phyloP scores from a whole-genome alignment of 1,139 yeast species.

The Kazachstania sp. region DNA sequence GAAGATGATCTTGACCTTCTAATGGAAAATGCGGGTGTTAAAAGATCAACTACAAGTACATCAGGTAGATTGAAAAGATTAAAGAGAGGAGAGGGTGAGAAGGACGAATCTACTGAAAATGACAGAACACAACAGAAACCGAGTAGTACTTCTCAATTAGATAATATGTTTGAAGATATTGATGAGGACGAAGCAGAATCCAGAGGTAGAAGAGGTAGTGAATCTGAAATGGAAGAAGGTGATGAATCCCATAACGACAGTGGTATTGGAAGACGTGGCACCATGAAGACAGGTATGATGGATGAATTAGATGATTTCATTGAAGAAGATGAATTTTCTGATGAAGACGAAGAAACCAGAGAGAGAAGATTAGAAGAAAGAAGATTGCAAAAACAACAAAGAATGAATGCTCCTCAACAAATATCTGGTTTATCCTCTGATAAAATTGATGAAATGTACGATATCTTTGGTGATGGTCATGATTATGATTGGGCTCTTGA shows the following conservation, averaged over 20 bases:
- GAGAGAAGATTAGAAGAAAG: conserved; percentile 33
- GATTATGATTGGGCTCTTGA: conserved; percentile 98
- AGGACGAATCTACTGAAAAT: conserved; percentile 14
- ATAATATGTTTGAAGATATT: conserved; percentile 80
- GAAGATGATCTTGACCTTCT: conserved; percentile 92
- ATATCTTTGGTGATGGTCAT: conserved; percentile 94
- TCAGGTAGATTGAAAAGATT: conserved; percentile 66
- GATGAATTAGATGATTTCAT: conserved; percentile 96
- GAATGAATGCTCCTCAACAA: conserved; percentile 44
- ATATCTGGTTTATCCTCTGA: conserved; percentile 82
- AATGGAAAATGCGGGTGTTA: conserved; percentile 80
- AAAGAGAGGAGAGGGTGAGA: conserved; percentile 49
- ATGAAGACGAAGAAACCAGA: conserved; percentile 67
- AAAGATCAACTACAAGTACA: conserved; percentile 33
- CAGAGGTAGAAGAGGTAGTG: conserved; percentile 18
- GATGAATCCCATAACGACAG: conserved; percentile 22
- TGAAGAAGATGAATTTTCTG: conserved; percentile 93
- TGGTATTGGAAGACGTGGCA: conserved; percentile 18
- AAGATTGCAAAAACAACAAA: conserved; percentile 30
- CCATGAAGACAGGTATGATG: conserved; percentile 28
- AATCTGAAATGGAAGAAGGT: conserved; percentile 4
- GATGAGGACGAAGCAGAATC: conserved; percentile 39
- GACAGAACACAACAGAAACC: conserved; percentile 6
- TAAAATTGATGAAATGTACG: conserved; percentile 84
- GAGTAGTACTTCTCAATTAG: conserved; percentile 39